These are phyloP conservation scores for Vitis hybrid DNA, from an alignment of 177 flowering plant genomes.

Conservation along the genomic window DNA sequence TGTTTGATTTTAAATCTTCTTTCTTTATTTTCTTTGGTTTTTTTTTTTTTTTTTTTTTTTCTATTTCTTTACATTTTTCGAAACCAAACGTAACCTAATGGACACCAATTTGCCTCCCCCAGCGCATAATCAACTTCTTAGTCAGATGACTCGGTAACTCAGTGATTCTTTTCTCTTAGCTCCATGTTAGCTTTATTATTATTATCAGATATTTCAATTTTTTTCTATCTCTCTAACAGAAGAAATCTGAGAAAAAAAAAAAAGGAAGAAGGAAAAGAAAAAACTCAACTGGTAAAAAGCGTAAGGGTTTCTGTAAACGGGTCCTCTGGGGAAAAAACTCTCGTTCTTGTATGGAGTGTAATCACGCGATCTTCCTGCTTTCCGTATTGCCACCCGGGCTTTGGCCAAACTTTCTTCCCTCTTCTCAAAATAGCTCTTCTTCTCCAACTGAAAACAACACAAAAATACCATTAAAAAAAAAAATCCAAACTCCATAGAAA, in stretches of 20 bases:
- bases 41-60: too few species aligned
- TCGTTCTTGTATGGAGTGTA: slow-evolving; percentile 17
- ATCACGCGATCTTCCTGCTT: slow-evolving; percentile 23
- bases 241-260: background rate
- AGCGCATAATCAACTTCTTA: too few species aligned
- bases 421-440: slow-evolving; percentile 13
- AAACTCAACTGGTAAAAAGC: slow-evolving; percentile 52
- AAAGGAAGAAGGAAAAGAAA: background rate
- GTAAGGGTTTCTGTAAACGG: slow-evolving; percentile 38
- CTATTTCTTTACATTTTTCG: too few species aligned
- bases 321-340: slow-evolving; percentile 36
- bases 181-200: background rate
- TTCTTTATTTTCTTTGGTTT: too few species aligned
- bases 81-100: too few species aligned
- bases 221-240: too few species aligned
- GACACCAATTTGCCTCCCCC: too few species aligned
- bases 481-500: too few species aligned
- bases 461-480: background rate
- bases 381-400: slow-evolving; percentile 40
- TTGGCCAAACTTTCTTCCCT: slow-evolving; percentile 37
- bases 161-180: too few species aligned
- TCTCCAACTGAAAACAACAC: too few species aligned
- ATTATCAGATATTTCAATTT: background rate
- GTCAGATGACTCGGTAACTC: too few species aligned
- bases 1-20: too few species aligned